Base-by-base conservation (phyloP, 495 filamentous ascomycete genomes). In the Xylaria sp. region DNA sequence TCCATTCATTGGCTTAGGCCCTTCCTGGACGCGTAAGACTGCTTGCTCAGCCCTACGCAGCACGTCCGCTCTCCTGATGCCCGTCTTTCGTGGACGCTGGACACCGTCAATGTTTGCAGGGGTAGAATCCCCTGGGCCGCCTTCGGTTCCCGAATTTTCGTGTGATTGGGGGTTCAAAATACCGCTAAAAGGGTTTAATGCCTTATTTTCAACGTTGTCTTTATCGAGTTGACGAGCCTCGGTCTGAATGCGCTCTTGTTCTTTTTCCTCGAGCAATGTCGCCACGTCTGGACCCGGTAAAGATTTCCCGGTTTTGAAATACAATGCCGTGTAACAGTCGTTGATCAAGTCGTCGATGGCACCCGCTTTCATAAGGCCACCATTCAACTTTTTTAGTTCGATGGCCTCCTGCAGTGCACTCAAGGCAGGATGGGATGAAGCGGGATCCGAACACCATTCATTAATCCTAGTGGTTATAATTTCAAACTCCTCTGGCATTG, bases 301-400 rank as follows among this genome's bases (percentile, higher is more conserved):
- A 31, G 74, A 73, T 40, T 80, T 78, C 3, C 79, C 83, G 58
- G 88, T 69, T 55, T 88, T 82, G 1, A 80, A 78, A 79, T 95
- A 97, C 9, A 98, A 82, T n/a, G 88, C 84, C 3, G 93, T 90
- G 79, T 96, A 99, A 40, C 92, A 86, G 77, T 99, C 96, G 17
- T 89, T 90, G 65, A 97, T 91, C 37, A 98, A 85, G 76, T 98
- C 96, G 76, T 98, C 97, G 53, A 98, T 93, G 41, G 91, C 85
- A 2, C 89, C 88, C 6, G 90, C 88, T 76, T 95, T 97, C 89
- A 95, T 95, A 11, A 96, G 86, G 64, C 89, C 90, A 58, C 89
- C 89, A 78, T 97, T 97, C 50, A 95, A 86, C 73, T 93, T 95
- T 76, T 97, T 97, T n/a, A 98, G 82, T 75, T 98, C 95, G 59